Percentiles rank a stretch among this genome's conserved stretches.
Conservation (phyloP, 2,329 filamentous ascomycete genomes). For the Zasmidium angulare region DNA sequence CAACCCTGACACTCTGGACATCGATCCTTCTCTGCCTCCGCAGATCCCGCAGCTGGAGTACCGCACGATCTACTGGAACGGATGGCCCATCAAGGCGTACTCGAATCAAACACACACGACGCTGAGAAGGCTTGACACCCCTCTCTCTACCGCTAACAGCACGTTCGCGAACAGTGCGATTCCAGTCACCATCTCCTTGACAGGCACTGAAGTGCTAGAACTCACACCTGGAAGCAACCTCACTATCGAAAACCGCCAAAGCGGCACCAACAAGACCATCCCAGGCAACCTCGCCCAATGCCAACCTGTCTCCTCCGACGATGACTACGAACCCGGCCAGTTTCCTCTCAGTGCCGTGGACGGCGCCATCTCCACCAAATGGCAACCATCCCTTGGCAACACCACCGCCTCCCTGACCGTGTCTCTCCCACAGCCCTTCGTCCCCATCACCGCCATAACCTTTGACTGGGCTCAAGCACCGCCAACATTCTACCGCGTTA, state of each 20-base stretch:
- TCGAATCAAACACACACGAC: conserved; percentile 67
- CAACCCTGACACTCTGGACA: conserved; percentile 58
- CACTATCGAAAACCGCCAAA: conserved; percentile 58
- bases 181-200: conserved; percentile 53
- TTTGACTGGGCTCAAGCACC: conserved; percentile 63
- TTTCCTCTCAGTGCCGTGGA: conserved; percentile 68
- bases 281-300: conserved; percentile 66
- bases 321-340: conserved; percentile 60
- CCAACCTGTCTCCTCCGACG: conserved; percentile 46
- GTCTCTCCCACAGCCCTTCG: conserved; percentile 43
- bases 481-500: conserved; percentile 54
- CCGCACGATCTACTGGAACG: conserved; percentile 66
- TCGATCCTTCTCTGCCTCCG: conserved; percentile 65
- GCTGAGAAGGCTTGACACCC: conserved; percentile 52
- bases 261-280: conserved; percentile 55
- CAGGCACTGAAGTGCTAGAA: conserved; percentile 40
- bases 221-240: conserved; percentile 43
- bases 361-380: conserved; percentile 64
- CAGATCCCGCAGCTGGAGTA: conserved; percentile 63
- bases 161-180: conserved; percentile 57
- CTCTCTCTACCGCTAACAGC: conserved; percentile 54
- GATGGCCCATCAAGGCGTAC: conserved; percentile 60
- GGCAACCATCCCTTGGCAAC: conserved; percentile 60
- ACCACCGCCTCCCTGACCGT: conserved; percentile 57
- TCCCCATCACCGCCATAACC: conserved; percentile 50